Conservation (phyloP, 345 rosid species). For the Trapa incisa region DNA sequence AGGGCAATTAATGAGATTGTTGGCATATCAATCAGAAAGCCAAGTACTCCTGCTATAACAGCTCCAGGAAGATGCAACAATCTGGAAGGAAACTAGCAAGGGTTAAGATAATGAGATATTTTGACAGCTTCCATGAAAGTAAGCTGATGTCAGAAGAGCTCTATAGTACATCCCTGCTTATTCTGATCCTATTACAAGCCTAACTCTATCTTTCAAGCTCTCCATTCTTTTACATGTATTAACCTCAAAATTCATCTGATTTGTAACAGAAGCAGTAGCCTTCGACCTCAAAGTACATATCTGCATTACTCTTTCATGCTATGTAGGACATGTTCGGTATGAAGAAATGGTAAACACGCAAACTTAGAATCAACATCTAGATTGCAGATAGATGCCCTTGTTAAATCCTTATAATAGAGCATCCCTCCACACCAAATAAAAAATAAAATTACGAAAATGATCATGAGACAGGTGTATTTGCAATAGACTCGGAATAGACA, state of each 20-base stretch:
- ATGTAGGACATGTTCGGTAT: not conserved
- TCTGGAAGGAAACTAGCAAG: conserved; percentile 27
- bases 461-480: too few relatives aligned
- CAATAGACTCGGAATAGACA: too few relatives aligned
- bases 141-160: not conserved
- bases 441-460: too few relatives aligned
- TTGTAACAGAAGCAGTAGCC: not conserved
- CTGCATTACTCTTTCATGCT: not conserved
- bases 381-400: not conserved
- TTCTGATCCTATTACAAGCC: not conserved
- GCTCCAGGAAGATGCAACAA: conserved; percentile 59
- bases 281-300: not conserved
- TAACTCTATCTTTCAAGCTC: not conserved
- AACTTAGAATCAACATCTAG: not conserved
- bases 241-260: not conserved
- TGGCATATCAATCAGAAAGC: conserved; percentile 52
- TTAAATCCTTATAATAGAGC: too few relatives aligned
- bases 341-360: not conserved
- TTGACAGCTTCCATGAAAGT: not conserved
- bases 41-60: conserved; percentile 43
- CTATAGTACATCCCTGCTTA: not conserved
- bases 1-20: conserved; percentile 62
- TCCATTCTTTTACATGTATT: not conserved
- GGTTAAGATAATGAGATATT: not conserved
- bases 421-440: too few relatives aligned